Conservation (phyloP, 2,329 filamentous ascomycete species). For the Helotiales sp. region DNA sequence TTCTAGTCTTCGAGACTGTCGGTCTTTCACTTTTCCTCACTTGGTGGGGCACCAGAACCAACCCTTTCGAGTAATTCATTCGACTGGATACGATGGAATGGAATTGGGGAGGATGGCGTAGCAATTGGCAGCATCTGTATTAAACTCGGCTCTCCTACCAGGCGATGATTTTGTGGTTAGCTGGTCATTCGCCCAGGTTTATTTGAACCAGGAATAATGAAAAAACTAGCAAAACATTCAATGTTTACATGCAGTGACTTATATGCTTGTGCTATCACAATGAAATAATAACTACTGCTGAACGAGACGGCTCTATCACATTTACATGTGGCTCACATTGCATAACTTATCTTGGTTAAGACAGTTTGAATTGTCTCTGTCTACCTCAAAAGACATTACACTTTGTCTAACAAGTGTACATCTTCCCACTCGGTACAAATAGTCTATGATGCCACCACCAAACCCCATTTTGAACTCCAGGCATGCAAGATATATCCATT, state of each 20-base stretch:
- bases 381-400: not conserved
- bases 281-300: too few species aligned
- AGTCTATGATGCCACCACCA: constrained; percentile 7
- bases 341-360: too few species aligned
- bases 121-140: constrained; percentile 16
- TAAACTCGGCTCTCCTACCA: constrained; percentile 18
- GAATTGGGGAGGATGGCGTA: constrained; percentile 4
- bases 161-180: constrained; percentile 17
- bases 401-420: not conserved
- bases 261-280: too few species aligned
- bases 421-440: not conserved
- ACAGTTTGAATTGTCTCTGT: not conserved
- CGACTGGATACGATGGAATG: not conserved
- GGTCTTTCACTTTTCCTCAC: constrained; percentile 90
- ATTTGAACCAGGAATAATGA: constrained; percentile 2
- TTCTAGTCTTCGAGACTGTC: constrained; percentile 77
- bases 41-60: constrained; percentile 96
- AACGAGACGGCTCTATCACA: too few species aligned
- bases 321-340: too few species aligned
- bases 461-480: constrained; percentile 19
- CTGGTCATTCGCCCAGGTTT: constrained; percentile 15
- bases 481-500: constrained; percentile 4
- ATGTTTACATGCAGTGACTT: not conserved
- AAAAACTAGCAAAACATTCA: constrained; percentile 1
- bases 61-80: constrained; percentile 64